These are phyloP conservation scores for Auxenochlorella protothecoides DNA, from an alignment of 139 green algal genomes.

Conservation along the genomic window DNA sequence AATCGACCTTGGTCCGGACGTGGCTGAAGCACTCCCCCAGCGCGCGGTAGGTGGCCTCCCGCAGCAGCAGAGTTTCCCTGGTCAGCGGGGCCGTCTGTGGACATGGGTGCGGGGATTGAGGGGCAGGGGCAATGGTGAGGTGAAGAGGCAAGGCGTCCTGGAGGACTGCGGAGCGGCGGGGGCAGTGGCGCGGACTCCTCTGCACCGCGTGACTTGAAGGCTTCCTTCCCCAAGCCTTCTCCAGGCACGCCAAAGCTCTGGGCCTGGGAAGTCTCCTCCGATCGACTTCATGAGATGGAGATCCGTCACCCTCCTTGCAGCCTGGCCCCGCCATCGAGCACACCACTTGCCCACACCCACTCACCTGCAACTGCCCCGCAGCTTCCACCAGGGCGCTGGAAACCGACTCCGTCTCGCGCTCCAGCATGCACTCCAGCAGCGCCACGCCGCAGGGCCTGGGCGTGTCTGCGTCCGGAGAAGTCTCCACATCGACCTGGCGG, in stretches of 20 bases:
- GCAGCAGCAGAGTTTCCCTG: conserved; percentile 34
- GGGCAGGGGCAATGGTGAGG: no score
- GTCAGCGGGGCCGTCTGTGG: no score
- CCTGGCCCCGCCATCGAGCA: not conserved
- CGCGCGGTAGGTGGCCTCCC: conserved; percentile 54
- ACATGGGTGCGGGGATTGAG: no score
- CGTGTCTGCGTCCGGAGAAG: conserved; percentile 59
- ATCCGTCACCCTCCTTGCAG: no score
- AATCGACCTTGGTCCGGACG: conserved; percentile 44
- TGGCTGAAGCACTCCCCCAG: conserved; percentile 68
- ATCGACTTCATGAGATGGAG: no score
- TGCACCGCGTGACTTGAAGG: no score
- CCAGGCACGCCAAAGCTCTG: no score
- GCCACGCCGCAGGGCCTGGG: conserved; percentile 60
- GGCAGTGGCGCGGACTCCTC: no score
- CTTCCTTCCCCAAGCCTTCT: no score
- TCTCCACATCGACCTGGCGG: conserved; percentile 56
- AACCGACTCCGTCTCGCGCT: conserved; percentile 40
- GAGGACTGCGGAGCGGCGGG: no score
- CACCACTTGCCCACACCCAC: not conserved
- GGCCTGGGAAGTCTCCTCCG: no score
- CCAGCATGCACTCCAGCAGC: conserved; percentile 65
- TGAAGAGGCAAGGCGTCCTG: no score
- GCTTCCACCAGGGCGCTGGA: conserved; percentile 32
- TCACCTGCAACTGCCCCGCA: conserved; percentile 35